A percentile compares a stretch with the other conserved stretches of the same genome.
These are phyloP conservation scores for Amanita inopinata DNA, from an alignment of 768 basidiomycete genomes.

Conservation along the genomic window DNA sequence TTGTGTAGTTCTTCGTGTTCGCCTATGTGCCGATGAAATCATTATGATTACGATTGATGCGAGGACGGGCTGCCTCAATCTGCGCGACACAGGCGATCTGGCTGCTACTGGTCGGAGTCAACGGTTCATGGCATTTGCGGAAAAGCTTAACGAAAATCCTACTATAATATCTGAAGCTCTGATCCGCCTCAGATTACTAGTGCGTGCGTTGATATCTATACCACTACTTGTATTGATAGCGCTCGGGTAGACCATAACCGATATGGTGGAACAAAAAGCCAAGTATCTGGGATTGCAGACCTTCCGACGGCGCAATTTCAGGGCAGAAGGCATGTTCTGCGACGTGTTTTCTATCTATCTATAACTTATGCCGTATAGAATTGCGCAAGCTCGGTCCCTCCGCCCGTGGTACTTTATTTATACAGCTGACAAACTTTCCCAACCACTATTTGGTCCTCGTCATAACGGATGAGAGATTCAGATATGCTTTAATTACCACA, in stretches of 20 bases:
- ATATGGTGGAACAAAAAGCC: constrained; percentile 80
- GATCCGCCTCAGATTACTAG: constrained; percentile 49
- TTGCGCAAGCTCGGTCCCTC: constrained; percentile 57
- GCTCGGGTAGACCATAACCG: constrained; percentile 62
- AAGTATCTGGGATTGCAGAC: constrained; percentile 74
- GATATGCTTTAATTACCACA: constrained; percentile 73
- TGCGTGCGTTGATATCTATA: too few species aligned
- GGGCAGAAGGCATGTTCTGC: constrained; percentile 41
- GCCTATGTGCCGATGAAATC: constrained; percentile 67
- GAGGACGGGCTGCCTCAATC: constrained; percentile 67
- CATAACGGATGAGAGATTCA: constrained; percentile 66
- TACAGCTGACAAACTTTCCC: constrained; percentile 69
- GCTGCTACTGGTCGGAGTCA: constrained; percentile 64
- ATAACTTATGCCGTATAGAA: constrained; percentile 33
- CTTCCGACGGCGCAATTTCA: constrained; percentile 60
- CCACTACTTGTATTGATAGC: background rate
- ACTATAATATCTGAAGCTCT: constrained; percentile 46
- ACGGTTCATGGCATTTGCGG: constrained; percentile 48
- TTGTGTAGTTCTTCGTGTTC: constrained; percentile 43
- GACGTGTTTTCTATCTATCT: background rate
- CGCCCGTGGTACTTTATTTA: constrained; percentile 56
- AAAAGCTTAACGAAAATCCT: constrained; percentile 65
- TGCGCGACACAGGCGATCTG: constrained; percentile 76
- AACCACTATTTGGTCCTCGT: constrained; percentile 80
- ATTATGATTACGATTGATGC: constrained; percentile 72